phyloP scores from a whole-genome alignment of 1,284 basidiomycete species.

The Inonotus hispidus region DNA sequence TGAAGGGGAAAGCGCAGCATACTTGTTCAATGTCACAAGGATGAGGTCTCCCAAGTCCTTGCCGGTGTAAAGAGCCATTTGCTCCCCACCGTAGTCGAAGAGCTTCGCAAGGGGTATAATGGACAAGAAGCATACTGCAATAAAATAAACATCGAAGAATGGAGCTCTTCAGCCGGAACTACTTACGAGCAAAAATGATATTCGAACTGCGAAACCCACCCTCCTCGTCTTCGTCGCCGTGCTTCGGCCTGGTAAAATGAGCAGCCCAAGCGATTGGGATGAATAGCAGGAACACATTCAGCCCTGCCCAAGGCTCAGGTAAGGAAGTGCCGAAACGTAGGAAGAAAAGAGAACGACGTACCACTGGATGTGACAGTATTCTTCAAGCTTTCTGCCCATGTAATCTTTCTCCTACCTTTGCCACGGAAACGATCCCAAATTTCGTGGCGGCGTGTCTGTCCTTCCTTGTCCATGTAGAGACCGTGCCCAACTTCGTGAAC shows the following conservation, averaged over 20 bases:
- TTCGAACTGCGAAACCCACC: slow-evolving; percentile 20
- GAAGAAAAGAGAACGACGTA: slow-evolving; percentile 28
- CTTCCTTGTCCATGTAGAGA: background rate
- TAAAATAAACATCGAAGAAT: slow-evolving; percentile 36
- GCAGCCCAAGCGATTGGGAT: slow-evolving; percentile 61
- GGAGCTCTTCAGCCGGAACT: slow-evolving; percentile 30
- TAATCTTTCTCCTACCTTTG: slow-evolving; percentile 42
- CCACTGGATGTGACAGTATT: slow-evolving; percentile 49
- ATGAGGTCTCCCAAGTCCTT: slow-evolving; percentile 26
- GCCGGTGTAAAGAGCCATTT: slow-evolving; percentile 23
- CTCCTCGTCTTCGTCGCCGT: background rate
- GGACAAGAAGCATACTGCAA: slow-evolving; percentile 27
- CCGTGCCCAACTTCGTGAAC: slow-evolving; percentile 3
- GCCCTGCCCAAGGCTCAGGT: slow-evolving; percentile 31
- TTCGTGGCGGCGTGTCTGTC: slow-evolving; percentile 11
- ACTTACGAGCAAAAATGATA: slow-evolving; percentile 35
- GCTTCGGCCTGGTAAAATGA: slow-evolving; percentile 34
- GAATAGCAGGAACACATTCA: slow-evolving; percentile 57
- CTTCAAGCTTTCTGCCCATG: slow-evolving; percentile 40
- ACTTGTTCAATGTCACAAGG: slow-evolving; percentile 30
- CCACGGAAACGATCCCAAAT: slow-evolving; percentile 48
- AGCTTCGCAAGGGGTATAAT: slow-evolving; percentile 27
- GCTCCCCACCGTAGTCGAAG: slow-evolving; percentile 26
- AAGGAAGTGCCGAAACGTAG: background rate
- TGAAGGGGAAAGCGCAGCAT: slow-evolving; percentile 2